Evolutionary conservation across 2,329 filamentous ascomycete genomes (phyloP).

Genomic region (Coniochaeta ligniaria): DNA sequence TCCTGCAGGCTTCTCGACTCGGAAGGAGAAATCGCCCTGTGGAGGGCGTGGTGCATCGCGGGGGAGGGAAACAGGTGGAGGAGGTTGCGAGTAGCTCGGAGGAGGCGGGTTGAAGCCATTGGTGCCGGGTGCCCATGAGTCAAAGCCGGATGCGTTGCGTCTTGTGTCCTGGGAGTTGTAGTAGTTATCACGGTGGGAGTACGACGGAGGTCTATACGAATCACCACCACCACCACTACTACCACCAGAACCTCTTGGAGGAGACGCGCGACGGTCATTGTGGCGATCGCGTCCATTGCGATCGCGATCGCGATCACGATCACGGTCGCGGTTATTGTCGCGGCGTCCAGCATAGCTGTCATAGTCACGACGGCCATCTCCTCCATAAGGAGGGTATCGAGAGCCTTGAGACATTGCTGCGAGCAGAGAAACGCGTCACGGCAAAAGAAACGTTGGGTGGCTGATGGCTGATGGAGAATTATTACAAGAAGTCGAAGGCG

Average conservation of each 20-base stretch:
- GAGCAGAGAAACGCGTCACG: neutral
- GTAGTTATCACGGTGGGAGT: neutral
- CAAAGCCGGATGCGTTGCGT: neutral
- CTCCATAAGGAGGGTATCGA: constrained; percentile 2
- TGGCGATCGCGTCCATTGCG: constrained; percentile 1
- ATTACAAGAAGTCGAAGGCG: neutral
- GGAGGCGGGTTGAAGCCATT: constrained; percentile 1
- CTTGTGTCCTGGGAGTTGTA: neutral
- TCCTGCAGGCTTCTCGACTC: constrained; percentile 42
- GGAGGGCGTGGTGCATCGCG: constrained; percentile 21
- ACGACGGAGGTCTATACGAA: neutral
- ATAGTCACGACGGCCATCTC: constrained; percentile 1
- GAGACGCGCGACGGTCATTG: neutral
- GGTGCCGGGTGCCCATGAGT: constrained; percentile 3
- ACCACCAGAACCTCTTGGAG: neutral
- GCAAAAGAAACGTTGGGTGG: neutral
- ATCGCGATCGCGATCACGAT: constrained; percentile 5
- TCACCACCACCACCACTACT: neutral
- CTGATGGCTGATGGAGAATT: neutral
- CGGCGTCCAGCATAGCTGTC: constrained; percentile 1
- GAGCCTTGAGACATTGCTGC: constrained; percentile 9
- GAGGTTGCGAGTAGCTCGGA: constrained; percentile 5
- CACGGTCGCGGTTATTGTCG: constrained; percentile 5
- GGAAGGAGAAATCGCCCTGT: constrained; percentile 49
- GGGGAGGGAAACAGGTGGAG: constrained; percentile 3